phyloP scores from a whole-genome alignment of 2,329 filamentous ascomycete genomes.

The Ascosphaera apis region DNA sequence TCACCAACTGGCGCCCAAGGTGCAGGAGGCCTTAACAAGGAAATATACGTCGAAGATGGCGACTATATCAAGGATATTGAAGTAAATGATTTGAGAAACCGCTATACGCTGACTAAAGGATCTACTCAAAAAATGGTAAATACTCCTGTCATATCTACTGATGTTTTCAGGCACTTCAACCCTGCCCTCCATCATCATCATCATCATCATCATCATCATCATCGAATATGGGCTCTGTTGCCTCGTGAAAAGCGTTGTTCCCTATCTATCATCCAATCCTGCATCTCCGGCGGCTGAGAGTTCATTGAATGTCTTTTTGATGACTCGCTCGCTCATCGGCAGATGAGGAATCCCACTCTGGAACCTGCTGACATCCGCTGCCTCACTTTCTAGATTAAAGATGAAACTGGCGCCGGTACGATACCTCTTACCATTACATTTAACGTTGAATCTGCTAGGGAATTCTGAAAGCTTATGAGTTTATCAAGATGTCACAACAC shows the following conservation, averaged over 20 bases:
- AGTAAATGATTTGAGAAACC: slow-evolving; percentile 91
- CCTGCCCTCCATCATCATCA: too few species aligned
- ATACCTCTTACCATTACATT: slow-evolving; percentile 28
- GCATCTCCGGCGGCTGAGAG: slow-evolving; percentile 38
- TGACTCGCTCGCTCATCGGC: slow-evolving; percentile 13
- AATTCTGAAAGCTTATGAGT: slow-evolving; percentile 34
- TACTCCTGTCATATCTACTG: slow-evolving; percentile 49
- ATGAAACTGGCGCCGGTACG: slow-evolving; percentile 99
- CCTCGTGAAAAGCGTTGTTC: not conserved
- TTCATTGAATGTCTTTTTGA: slow-evolving; percentile 45
- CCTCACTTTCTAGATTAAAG: slow-evolving; percentile 92
- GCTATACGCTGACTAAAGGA: slow-evolving; percentile 91
- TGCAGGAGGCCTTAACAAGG: slow-evolving; percentile 46
- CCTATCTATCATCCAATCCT: slow-evolving; percentile 12
- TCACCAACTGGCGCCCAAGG: slow-evolving; percentile 25
- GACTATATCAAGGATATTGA: slow-evolving; percentile 98
- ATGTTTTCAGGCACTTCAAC: slow-evolving; percentile 29
- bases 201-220: too few species aligned
- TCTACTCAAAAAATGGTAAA: slow-evolving; percentile 99
- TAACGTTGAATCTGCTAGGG: slow-evolving; percentile 25
- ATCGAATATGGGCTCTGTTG: not conserved
- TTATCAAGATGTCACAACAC: slow-evolving; percentile 88
- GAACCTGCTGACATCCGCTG: slow-evolving; percentile 80
- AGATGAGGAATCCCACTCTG: slow-evolving; percentile 35
- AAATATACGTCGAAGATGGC: slow-evolving; percentile 86